Percentiles rank a stretch among this genome's conserved stretches.
phyloP scores from a whole-genome alignment of 2,329 filamentous ascomycete species.

The Pseudocercospora crystallina region DNA sequence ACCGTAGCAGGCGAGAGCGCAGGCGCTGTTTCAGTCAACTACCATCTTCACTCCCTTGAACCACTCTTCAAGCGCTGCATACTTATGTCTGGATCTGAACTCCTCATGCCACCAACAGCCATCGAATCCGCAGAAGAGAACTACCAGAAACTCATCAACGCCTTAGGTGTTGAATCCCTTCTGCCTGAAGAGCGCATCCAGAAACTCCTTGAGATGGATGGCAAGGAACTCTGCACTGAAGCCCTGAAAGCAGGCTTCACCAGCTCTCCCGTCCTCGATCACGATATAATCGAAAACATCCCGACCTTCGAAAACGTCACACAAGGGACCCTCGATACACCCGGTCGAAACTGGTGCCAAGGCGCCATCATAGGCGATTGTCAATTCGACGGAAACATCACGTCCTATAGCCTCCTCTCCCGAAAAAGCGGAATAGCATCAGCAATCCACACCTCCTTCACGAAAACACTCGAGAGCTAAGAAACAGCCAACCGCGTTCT shows the following conservation, averaged over 20 bases:
- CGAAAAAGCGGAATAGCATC: conserved; percentile 33
- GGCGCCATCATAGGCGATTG: conserved; percentile 51
- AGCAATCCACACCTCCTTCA: conserved; percentile 38
- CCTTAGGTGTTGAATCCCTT: conserved; percentile 41
- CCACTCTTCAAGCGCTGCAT: conserved; percentile 46
- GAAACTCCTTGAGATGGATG: conserved; percentile 41
- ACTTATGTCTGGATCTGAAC: conserved; percentile 43
- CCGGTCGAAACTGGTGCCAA: conserved; percentile 48
- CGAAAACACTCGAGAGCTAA: conserved; percentile 29
- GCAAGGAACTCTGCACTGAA: conserved; percentile 44
- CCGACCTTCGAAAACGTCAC: conserved; percentile 22
- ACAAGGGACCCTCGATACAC: conserved; percentile 34
- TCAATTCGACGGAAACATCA: conserved; percentile 42
- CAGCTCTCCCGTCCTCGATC: conserved; percentile 44
- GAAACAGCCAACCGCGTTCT: conserved; percentile 33
- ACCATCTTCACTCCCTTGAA: conserved; percentile 36
- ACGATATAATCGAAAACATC: conserved; percentile 38
- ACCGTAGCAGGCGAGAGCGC: conserved; percentile 51
- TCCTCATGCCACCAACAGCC: conserved; percentile 44
- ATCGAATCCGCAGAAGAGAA: conserved; percentile 41
- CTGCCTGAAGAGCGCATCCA: conserved; percentile 44
- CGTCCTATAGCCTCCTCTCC: conserved; percentile 19
- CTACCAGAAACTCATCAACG: conserved; percentile 43
- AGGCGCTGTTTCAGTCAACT: conserved; percentile 56
- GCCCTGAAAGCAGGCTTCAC: conserved; percentile 36